phyloP scores from a whole-genome alignment of 371 early-diverging fungal species.

The Funneliformis caledonium region DNA sequence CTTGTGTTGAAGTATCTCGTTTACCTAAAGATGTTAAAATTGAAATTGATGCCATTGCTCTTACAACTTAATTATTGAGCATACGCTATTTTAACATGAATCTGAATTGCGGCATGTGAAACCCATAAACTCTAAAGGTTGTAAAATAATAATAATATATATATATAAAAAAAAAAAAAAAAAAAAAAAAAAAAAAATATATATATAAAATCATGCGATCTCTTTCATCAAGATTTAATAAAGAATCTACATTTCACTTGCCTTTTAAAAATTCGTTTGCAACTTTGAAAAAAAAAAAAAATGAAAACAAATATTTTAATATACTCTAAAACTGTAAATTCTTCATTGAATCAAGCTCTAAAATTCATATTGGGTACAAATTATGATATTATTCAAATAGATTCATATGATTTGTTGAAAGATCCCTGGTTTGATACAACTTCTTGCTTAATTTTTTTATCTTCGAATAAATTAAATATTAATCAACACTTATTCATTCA shows the following conservation, averaged over 20 bases:
- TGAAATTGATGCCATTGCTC: constrained; percentile 90
- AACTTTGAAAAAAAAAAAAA: not conserved
- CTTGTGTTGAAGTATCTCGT: constrained; percentile 89
- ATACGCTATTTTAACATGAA: no score
- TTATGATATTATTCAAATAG: constrained; percentile 87
- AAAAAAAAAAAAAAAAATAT: no score
- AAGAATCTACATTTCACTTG: no score
- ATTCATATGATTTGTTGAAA: constrained; percentile 63
- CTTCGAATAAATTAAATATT: constrained; percentile 52
- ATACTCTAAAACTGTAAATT: not conserved
- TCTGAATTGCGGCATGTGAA: no score
- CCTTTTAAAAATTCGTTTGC: no score
- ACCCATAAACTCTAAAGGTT: no score
- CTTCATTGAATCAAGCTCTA: constrained; percentile 36
- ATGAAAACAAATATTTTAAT: constrained; percentile 5
- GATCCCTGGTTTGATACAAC: constrained; percentile 91
- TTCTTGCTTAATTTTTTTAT: constrained; percentile 85
- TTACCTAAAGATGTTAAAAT: constrained; percentile 88
- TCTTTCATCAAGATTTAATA: no score
- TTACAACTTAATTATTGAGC: not conserved
- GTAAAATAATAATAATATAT: no score
- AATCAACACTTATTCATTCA: constrained; percentile 43
- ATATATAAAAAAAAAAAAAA: no score
- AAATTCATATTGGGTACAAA: constrained; percentile 65
- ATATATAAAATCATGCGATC: no score